A percentile compares a stretch with the other conserved stretches of the same genome.
Evolutionary conservation across 306 rosid species (phyloP).

Genomic region (Mimosa bimucronata): DNA sequence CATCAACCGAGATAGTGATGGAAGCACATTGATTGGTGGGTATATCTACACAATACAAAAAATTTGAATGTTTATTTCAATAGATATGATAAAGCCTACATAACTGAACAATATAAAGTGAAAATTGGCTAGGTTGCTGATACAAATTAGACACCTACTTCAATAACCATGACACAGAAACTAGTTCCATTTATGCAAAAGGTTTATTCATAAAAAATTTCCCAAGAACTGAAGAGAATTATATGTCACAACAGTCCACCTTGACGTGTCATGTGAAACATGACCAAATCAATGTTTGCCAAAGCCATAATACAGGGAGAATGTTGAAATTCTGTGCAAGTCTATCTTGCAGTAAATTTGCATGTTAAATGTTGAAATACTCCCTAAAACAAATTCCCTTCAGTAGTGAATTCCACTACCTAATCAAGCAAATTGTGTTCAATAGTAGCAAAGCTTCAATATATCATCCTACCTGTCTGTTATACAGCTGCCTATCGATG

Average conservation of each 20-base stretch:
- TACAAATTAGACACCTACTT: constrained; percentile 12
- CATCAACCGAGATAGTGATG: constrained; percentile 97
- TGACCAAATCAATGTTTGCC: constrained; percentile 16
- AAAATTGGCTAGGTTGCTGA: background rate
- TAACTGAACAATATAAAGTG: constrained; percentile 19
- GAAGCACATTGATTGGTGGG: constrained; percentile 99
- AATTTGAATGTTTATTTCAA: constrained; percentile 27
- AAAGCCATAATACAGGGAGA: background rate
- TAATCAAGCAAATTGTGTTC: constrained; percentile 10
- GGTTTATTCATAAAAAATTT: constrained; percentile 8
- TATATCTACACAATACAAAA: constrained; percentile 67
- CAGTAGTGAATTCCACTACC: background rate
- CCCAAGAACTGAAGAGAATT: background rate
- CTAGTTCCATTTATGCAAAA: constrained; percentile 27
- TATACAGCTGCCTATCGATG: constrained; percentile 89
- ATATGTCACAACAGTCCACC: constrained; percentile 16
- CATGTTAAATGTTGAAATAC: background rate
- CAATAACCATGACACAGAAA: constrained; percentile 9
- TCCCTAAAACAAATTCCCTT: constrained; percentile 9
- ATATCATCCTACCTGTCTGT: constrained; percentile 74
- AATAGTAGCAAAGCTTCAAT: background rate
- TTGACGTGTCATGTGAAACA: background rate
- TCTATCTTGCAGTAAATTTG: constrained; percentile 20
- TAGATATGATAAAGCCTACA: constrained; percentile 29
- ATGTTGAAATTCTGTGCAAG: background rate